Conservation (phyloP, 495 filamentous ascomycete genomes). For the Extremus antarcticus region DNA sequence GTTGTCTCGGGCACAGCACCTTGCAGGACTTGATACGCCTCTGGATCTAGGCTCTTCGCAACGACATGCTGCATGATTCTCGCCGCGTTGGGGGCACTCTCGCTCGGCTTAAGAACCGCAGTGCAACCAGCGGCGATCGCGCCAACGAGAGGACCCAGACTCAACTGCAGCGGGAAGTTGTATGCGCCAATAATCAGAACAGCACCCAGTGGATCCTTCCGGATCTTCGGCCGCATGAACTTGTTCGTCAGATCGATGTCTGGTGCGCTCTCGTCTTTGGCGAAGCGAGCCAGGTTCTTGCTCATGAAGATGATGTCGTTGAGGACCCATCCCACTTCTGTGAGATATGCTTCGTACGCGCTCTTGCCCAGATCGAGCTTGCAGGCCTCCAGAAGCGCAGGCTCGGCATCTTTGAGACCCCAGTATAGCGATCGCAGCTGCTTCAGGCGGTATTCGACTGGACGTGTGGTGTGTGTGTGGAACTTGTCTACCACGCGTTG, state of each 20-base stretch:
- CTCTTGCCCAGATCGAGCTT: constrained; percentile 65
- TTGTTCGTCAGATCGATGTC: constrained; percentile 59
- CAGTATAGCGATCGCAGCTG: constrained; percentile 93
- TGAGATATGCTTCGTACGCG: constrained; percentile 54
- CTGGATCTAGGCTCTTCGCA: constrained; percentile 60
- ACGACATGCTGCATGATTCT: constrained; percentile 70
- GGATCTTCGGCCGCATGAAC: constrained; percentile 59
- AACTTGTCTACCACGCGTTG: constrained; percentile 52
- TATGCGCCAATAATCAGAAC: constrained; percentile 85
- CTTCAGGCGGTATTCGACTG: constrained; percentile 64
- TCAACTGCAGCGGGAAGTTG: constrained; percentile 82
- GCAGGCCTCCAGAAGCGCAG: constrained; percentile 58
- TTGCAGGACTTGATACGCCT: constrained; percentile 69
- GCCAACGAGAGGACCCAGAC: constrained; percentile 67
- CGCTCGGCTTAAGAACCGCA: constrained; percentile 79
- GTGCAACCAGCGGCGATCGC: constrained; percentile 90
- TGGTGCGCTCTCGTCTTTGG: constrained; percentile 64
- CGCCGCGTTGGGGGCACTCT: constrained; percentile 63
- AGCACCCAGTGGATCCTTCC: constrained; percentile 79
- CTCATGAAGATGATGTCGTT: constrained; percentile 69
- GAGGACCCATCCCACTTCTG: constrained; percentile 60
- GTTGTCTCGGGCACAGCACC: constrained; percentile 71
- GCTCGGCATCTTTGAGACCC: constrained; percentile 68
- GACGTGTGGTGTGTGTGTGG: constrained; percentile 65
- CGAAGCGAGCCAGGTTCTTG: constrained; percentile 67